Percentiles rank a stretch among this genome's conserved stretches.
phyloP scores from a whole-genome alignment of 2,329 filamentous ascomycete species.

The Neonectria faginata region DNA sequence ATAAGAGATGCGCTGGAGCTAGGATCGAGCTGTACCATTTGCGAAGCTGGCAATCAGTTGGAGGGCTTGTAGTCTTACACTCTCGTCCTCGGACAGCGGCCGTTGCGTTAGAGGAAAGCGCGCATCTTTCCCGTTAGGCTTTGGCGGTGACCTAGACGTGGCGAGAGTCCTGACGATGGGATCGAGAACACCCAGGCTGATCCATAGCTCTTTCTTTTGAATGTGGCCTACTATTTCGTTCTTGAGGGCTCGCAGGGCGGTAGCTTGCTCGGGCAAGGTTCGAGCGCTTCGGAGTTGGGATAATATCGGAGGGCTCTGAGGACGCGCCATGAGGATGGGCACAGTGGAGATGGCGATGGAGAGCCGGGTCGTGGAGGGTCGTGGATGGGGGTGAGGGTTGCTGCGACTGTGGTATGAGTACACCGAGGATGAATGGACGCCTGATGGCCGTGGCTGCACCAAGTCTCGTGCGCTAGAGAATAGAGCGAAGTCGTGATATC shows the following conservation, averaged over 20 bases:
- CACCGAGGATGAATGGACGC: conserved; percentile 29
- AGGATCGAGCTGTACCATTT: conserved; percentile 69
- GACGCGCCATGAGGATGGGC: conserved; percentile 62
- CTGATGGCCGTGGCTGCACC: conserved; percentile 32
- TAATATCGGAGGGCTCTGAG: conserved; percentile 65
- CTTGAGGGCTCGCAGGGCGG: conserved; percentile 79
- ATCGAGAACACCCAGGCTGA: conserved; percentile 76
- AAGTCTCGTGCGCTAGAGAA: conserved; percentile 30
- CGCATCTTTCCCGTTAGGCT: conserved; percentile 55
- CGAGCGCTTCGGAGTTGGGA: conserved; percentile 68
- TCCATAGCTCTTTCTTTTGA: conserved; percentile 84
- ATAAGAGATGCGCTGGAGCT: not conserved
- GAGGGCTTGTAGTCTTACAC: conserved; percentile 80
- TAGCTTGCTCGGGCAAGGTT: conserved; percentile 63
- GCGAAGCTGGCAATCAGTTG: conserved; percentile 88
- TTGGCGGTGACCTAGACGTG: conserved; percentile 48
- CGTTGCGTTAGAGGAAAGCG: conserved; percentile 50
- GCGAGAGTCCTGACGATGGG: conserved; percentile 64
- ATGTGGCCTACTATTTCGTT: conserved; percentile 91
- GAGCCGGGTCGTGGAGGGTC: conserved; percentile 9
- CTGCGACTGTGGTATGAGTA: conserved; percentile 30
- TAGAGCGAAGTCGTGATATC: conserved; percentile 12
- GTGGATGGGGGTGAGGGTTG: conserved; percentile 27
- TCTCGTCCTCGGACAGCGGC: conserved; percentile 70
- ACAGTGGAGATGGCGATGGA: conserved; percentile 15